Evolutionary conservation across 2,329 filamentous ascomycete genomes (phyloP).

Genomic region (Paecilomyces fulvus): DNA sequence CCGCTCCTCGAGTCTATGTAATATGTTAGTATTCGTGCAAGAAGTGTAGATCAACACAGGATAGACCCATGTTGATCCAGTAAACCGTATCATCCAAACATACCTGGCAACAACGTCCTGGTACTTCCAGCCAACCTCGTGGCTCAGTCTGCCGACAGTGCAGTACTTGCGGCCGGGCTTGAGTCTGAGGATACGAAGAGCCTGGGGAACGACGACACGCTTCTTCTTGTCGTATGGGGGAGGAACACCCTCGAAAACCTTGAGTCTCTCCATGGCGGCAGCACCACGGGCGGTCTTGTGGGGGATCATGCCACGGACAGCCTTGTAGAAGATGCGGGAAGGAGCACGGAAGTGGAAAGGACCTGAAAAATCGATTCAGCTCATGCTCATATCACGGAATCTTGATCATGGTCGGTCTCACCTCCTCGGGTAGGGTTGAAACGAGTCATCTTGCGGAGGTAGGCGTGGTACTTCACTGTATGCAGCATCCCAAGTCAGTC

Average conservation of each 20-base stretch:
- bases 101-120: constrained; percentile 97
- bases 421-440: constrained; percentile 99
- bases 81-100: constrained; percentile 34
- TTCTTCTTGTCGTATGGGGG: constrained; percentile 99
- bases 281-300: constrained; percentile 99
- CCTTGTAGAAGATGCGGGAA: constrained; percentile 99
- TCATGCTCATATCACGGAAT: background rate
- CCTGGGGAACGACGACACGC: constrained; percentile 98
- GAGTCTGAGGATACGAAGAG: constrained; percentile 88
- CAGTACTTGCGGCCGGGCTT: constrained; percentile 99
- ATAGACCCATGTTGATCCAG: constrained; percentile 8
- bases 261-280: constrained; percentile 93
- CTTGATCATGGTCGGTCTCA: constrained; percentile 42
- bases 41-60: constrained; percentile 2
- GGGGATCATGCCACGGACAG: constrained; percentile 98
- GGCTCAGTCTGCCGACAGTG: constrained; percentile 93
- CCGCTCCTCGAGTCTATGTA: constrained; percentile 85
- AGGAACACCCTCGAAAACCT: constrained; percentile 99
- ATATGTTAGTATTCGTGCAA: constrained; percentile 10
- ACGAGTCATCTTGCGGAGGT: constrained; percentile 99
- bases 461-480: constrained; percentile 99
- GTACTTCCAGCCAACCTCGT: constrained; percentile 99
- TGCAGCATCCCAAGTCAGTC: constrained; percentile 39
- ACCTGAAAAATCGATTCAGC: constrained; percentile 44
- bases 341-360: constrained; percentile 99